phyloP scores from a whole-genome alignment of 2,329 filamentous ascomycete species.

The Ambrosiella xylebori region DNA sequence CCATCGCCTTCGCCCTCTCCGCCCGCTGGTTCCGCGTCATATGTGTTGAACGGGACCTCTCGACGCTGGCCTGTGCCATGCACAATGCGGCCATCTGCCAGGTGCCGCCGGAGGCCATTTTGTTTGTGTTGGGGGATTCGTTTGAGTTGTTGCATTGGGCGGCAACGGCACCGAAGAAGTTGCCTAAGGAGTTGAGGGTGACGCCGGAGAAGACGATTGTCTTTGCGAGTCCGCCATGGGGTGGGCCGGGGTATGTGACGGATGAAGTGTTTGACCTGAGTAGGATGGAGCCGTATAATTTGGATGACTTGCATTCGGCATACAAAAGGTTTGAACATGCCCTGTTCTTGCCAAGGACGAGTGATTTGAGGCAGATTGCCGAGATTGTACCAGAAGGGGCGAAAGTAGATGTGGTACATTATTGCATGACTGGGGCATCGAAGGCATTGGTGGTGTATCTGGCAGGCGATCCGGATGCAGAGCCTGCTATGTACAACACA shows the following conservation, averaged over 20 bases:
- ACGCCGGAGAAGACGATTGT: constrained; percentile 27
- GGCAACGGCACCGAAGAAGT: constrained; percentile 17
- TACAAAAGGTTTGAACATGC: constrained; percentile 46
- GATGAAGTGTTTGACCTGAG: constrained; percentile 64
- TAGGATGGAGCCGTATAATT: constrained; percentile 75
- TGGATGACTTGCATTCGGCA: constrained; percentile 42
- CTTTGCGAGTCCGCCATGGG: constrained; percentile 45
- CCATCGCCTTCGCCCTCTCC: constrained; percentile 79
- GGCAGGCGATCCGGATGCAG: constrained; percentile 18
- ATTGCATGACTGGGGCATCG: constrained; percentile 78
- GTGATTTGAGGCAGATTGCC: constrained; percentile 65
- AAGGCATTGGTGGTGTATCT: constrained; percentile 59
- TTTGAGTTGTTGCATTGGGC: constrained; percentile 33
- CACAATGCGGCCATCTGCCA: constrained; percentile 81
- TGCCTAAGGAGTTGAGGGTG: constrained; percentile 25
- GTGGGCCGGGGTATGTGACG: constrained; percentile 36
- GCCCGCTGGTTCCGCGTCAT: constrained; percentile 69
- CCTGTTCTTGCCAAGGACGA: constrained; percentile 73
- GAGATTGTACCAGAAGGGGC: constrained; percentile 26
- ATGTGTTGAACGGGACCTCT: constrained; percentile 69
- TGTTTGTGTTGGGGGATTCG: constrained; percentile 75
- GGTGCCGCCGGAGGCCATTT: constrained; percentile 52
- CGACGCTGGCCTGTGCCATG: constrained; percentile 74
- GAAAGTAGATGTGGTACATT: constrained; percentile 62
- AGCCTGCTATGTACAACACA: not conserved